Evolutionary conservation across 164 flowering plant species (phyloP).

Genomic region (Stephania yunnanensis): DNA sequence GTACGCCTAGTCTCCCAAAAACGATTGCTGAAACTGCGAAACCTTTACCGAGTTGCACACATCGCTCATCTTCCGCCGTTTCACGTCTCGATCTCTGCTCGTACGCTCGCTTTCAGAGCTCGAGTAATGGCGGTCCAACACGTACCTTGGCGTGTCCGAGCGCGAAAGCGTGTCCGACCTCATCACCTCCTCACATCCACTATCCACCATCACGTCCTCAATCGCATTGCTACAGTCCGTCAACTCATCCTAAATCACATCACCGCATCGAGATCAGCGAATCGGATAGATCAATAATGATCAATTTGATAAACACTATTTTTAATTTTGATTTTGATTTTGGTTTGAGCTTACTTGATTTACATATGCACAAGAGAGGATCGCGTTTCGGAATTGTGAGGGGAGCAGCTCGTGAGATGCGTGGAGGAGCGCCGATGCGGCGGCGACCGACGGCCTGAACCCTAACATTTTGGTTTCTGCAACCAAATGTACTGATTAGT

Average conservation of each 20-base stretch:
- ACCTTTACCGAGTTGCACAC: constrained; percentile 24
- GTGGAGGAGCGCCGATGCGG: constrained; percentile 58
- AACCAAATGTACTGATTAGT: background rate
- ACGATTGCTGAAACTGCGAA: constrained; percentile 23
- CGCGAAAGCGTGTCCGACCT: constrained; percentile 20
- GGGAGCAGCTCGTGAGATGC: constrained; percentile 55
- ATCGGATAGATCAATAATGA: too few species aligned
- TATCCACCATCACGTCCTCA: constrained; percentile 24
- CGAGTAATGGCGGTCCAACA: constrained; percentile 38
- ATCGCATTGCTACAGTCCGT: constrained; percentile 33
- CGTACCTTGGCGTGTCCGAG: constrained; percentile 40
- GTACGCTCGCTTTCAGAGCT: constrained; percentile 34
- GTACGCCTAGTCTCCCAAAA: too few species aligned
- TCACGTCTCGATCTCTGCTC: constrained; percentile 18
- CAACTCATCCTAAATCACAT: constrained; percentile 34
- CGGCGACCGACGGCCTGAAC: constrained; percentile 54
- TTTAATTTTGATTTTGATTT: background rate
- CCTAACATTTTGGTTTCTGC: constrained; percentile 44
- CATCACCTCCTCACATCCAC: constrained; percentile 22
- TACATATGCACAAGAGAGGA: constrained; percentile 39
- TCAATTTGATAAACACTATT: background rate
- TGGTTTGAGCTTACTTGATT: constrained; percentile 32
- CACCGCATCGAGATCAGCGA: too few species aligned
- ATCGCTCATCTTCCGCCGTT: constrained; percentile 28
- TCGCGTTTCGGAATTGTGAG: constrained; percentile 27